Conservation (phyloP, 2,329 filamentous ascomycete genomes). For the Fusarium brachygibbosum region DNA sequence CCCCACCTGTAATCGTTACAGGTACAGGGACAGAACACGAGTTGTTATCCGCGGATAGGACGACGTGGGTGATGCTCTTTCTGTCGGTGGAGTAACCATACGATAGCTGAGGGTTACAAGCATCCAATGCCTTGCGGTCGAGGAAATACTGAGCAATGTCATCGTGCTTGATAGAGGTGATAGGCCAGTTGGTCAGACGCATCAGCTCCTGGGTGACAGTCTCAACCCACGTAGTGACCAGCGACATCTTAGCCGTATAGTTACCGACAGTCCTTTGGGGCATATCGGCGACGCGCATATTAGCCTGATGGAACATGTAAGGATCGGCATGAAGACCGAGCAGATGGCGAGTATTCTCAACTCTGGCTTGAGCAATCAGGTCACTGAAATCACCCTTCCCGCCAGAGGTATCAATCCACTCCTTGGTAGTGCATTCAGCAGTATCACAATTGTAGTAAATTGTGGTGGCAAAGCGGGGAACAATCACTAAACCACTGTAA, state of each 20-base stretch:
- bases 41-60: slow-evolving; percentile 28
- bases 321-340: slow-evolving; percentile 28
- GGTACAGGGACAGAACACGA: slow-evolving; percentile 27
- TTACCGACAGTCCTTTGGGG: slow-evolving; percentile 26
- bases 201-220: slow-evolving; percentile 35
- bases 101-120: slow-evolving; percentile 26
- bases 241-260: slow-evolving; percentile 32
- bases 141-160: slow-evolving; percentile 36
- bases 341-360: slow-evolving; percentile 29
- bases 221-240: slow-evolving; percentile 38
- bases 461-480: slow-evolving; percentile 35
- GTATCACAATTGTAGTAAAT: slow-evolving; percentile 42
- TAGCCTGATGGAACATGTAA: slow-evolving; percentile 44
- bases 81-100: slow-evolving; percentile 28
- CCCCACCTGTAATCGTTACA: slow-evolving; percentile 29
- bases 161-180: slow-evolving; percentile 34
- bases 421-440: slow-evolving; percentile 29
- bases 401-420: slow-evolving; percentile 37
- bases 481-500: slow-evolving; percentile 26
- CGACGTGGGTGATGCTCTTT: slow-evolving; percentile 13
- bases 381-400: slow-evolving; percentile 24
- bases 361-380: slow-evolving; percentile 23
- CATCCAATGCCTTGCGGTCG: slow-evolving; percentile 28
- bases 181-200: slow-evolving; percentile 38
- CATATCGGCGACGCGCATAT: slow-evolving; percentile 30